Percentiles rank a stretch among this genome's conserved stretches.
Conservation (phyloP, 768 basidiomycete species). For the Kwoniella dejecticola region DNA sequence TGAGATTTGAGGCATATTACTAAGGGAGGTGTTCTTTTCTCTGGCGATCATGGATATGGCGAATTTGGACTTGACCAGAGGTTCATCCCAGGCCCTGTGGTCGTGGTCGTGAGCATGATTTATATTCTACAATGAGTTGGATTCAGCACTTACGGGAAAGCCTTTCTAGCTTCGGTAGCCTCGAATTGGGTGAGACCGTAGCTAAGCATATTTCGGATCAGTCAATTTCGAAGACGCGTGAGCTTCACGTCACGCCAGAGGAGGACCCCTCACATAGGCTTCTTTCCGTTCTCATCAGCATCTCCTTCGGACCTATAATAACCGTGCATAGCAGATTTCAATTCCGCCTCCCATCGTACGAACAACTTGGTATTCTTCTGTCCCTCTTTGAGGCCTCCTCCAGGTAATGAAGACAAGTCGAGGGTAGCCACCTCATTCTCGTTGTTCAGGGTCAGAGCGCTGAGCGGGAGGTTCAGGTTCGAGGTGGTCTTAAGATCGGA, state of each 20-base stretch:
- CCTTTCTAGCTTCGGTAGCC: constrained; percentile 79
- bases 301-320: constrained; percentile 45
- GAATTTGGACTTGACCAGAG: constrained; percentile 77
- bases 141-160: constrained; percentile 52
- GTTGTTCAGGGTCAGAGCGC: constrained; percentile 62
- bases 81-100: constrained; percentile 83
- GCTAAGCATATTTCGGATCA: constrained; percentile 30
- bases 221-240: too few relatives aligned
- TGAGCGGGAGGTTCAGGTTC: constrained; percentile 29
- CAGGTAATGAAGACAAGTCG: constrained; percentile 65
- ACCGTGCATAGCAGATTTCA: constrained; percentile 75
- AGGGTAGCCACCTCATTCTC: constrained; percentile 69
- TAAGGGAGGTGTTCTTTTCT: constrained; percentile 70
- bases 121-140: too few relatives aligned
- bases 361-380: constrained; percentile 63
- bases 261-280: constrained; percentile 56
- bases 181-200: constrained; percentile 86
- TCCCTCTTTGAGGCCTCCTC: constrained; percentile 62
- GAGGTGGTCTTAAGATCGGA: constrained; percentile 44
- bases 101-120: too few relatives aligned
- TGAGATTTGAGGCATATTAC: constrained; percentile 80
- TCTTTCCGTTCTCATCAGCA: constrained; percentile 63
- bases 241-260: too few relatives aligned
- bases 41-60: constrained; percentile 76
- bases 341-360: constrained; percentile 67